phyloP scores from a whole-genome alignment of 306 rosid species.

The Lotus japonicus region DNA sequence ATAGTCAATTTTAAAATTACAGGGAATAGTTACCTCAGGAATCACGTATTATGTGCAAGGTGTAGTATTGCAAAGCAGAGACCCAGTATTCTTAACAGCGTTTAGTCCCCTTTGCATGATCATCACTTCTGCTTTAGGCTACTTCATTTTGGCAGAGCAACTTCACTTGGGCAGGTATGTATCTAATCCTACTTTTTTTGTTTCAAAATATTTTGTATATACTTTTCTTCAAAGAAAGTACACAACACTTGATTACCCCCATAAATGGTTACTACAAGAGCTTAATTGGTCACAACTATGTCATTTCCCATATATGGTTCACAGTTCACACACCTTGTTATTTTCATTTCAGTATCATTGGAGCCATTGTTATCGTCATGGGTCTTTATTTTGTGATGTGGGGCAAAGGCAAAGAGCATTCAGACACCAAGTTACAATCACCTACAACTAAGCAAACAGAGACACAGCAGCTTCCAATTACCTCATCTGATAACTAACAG shows the following conservation, averaged over 20 bases:
- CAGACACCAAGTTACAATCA: background rate
- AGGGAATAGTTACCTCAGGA: slow-evolving; percentile 67
- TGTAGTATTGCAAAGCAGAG: slow-evolving; percentile 50
- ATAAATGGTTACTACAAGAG: too few species aligned
- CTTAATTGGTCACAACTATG: too few species aligned
- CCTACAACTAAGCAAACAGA: slow-evolving; percentile 10
- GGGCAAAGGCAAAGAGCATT: slow-evolving; percentile 70
- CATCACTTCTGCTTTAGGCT: slow-evolving; percentile 41
- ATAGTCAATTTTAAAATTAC: background rate
- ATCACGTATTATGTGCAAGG: slow-evolving; percentile 64
- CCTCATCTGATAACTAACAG: slow-evolving; percentile 3
- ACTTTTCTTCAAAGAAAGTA: too few species aligned
- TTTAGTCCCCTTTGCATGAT: slow-evolving; percentile 75
- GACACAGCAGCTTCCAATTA: slow-evolving; percentile 23
- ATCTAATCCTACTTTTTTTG: background rate
- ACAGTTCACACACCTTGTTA: too few species aligned
- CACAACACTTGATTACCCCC: too few species aligned
- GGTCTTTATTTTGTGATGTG: slow-evolving; percentile 77
- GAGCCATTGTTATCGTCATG: slow-evolving; percentile 53
- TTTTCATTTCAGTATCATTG: slow-evolving; percentile 39
- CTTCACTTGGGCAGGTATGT: slow-evolving; percentile 64
- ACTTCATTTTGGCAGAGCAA: slow-evolving; percentile 52
- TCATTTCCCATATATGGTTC: too few species aligned
- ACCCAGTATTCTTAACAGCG: slow-evolving; percentile 72
- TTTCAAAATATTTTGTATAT: too few species aligned